Percentiles rank a stretch among this genome's conserved stretches.
Evolutionary conservation across 2,329 filamentous ascomycete genomes (phyloP).

Genomic region (Trichophyton benhamiae): DNA sequence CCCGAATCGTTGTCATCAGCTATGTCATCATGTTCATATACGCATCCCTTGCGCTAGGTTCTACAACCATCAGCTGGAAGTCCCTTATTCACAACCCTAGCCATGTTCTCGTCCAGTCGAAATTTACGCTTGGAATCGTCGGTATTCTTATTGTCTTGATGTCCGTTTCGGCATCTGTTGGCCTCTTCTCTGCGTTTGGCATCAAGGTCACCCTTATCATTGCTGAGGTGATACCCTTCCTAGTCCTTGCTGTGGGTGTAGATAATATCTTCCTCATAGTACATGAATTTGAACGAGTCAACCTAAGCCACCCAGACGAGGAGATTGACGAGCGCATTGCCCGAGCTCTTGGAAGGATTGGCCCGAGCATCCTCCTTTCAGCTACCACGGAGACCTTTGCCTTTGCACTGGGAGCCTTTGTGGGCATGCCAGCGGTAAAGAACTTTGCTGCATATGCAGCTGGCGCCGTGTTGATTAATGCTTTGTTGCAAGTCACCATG

Average conservation of each 20-base stretch:
- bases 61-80: slow-evolving; percentile 64
- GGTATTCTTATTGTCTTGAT: slow-evolving; percentile 93
- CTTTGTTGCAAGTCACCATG: slow-evolving; percentile 91
- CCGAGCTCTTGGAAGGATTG: slow-evolving; percentile 85
- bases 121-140: slow-evolving; percentile 87
- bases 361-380: slow-evolving; percentile 88
- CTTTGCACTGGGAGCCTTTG: slow-evolving; percentile 82
- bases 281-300: slow-evolving; percentile 93
- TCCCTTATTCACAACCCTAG: slow-evolving; percentile 72
- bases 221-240: slow-evolving; percentile 94
- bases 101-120: slow-evolving; percentile 81
- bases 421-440: slow-evolving; percentile 93
- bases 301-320: slow-evolving; percentile 79
- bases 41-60: slow-evolving; percentile 82
- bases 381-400: slow-evolving; percentile 89
- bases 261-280: slow-evolving; percentile 99
- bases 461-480: slow-evolving; percentile 93
- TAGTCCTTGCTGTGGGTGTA: slow-evolving; percentile 89
- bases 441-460: slow-evolving; percentile 97
- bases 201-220: slow-evolving; percentile 96
- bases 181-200: slow-evolving; percentile 80
- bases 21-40: slow-evolving; percentile 99
- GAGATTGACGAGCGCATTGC: slow-evolving; percentile 76
- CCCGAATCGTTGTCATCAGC: slow-evolving; percentile 90
- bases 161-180: slow-evolving; percentile 92